Percentiles rank a stretch among this genome's conserved stretches.
These are phyloP conservation scores for Amylostereum areolatum DNA, from an alignment of 1,284 basidiomycete species.

Conservation along the genomic window DNA sequence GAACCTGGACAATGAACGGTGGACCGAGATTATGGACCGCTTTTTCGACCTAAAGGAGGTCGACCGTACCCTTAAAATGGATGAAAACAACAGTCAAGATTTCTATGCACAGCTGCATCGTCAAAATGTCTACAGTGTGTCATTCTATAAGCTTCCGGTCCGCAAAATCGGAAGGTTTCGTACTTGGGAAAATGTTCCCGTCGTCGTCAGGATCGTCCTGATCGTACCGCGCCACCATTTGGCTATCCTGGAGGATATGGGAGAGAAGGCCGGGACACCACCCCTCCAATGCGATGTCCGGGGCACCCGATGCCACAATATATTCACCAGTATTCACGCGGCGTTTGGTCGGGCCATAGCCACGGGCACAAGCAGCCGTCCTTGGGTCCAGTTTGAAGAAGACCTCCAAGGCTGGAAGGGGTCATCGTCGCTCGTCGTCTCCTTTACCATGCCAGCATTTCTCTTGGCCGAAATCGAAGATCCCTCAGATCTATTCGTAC, in stretches of 20 bases:
- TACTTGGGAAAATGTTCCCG: constrained; percentile 24
- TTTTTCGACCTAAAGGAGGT: constrained; percentile 19
- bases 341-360: constrained; percentile 23
- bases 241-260: constrained; percentile 12
- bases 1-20: constrained; percentile 16
- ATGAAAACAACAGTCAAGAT: constrained; percentile 27
- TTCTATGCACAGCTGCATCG: constrained; percentile 27
- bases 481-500: constrained; percentile 17
- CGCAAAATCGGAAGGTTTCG: constrained; percentile 17
- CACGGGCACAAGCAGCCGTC: constrained; percentile 18
- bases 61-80: constrained; percentile 25
- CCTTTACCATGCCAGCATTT: constrained; percentile 24
- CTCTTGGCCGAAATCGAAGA: constrained; percentile 22
- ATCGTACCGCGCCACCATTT: constrained; percentile 27
- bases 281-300: constrained; percentile 22
- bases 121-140: constrained; percentile 21
- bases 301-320: constrained; percentile 18
- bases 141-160: constrained; percentile 7
- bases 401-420: constrained; percentile 26
- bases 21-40: constrained; percentile 23
- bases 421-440: constrained; percentile 24
- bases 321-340: constrained; percentile 24
- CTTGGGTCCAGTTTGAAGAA: constrained; percentile 24
- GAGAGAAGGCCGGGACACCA: constrained; percentile 20
- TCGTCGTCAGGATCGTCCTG: constrained; percentile 24